phyloP scores from a whole-genome alignment of 495 filamentous ascomycete genomes.

The Saxispiralis lemnorum region DNA sequence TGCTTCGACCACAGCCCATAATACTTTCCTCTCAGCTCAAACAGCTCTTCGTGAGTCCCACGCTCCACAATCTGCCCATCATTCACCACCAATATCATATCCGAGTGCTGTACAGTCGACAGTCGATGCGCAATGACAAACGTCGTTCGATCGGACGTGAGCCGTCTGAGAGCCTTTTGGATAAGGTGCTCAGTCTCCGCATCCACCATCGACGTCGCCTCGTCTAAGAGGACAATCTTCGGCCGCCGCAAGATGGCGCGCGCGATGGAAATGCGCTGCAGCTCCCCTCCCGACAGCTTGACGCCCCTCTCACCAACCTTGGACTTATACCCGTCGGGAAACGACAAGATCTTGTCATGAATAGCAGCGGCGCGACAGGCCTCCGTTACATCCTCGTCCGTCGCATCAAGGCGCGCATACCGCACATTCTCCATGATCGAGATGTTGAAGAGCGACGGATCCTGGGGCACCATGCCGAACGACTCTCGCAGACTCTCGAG shows the following conservation, averaged over 20 bases:
- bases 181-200: constrained; percentile 49
- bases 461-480: constrained; percentile 55
- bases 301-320: constrained; percentile 45
- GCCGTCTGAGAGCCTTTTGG: constrained; percentile 40
- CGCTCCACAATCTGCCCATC: constrained; percentile 47
- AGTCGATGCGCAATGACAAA: constrained; percentile 37
- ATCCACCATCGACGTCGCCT: constrained; percentile 38
- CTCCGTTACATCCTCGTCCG: constrained; percentile 39
- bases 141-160: constrained; percentile 21
- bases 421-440: constrained; percentile 58
- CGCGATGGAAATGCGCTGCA: constrained; percentile 62
- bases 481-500: constrained; percentile 45
- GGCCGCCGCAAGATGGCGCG: constrained; percentile 35
- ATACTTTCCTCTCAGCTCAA: constrained; percentile 13
- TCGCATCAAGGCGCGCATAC: constrained; percentile 40
- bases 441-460: constrained; percentile 52
- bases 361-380: constrained; percentile 47
- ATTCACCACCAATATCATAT: constrained; percentile 47
- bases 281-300: constrained; percentile 58
- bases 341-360: constrained; percentile 26
- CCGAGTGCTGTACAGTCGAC: constrained; percentile 53
- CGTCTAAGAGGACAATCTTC: constrained; percentile 37
- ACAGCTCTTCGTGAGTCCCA: constrained; percentile 44
- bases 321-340: constrained; percentile 41
- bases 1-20: constrained; percentile 14